Conservation (phyloP, 176 grass and related monocot genomes). For the Triticum aestivum region DNA sequence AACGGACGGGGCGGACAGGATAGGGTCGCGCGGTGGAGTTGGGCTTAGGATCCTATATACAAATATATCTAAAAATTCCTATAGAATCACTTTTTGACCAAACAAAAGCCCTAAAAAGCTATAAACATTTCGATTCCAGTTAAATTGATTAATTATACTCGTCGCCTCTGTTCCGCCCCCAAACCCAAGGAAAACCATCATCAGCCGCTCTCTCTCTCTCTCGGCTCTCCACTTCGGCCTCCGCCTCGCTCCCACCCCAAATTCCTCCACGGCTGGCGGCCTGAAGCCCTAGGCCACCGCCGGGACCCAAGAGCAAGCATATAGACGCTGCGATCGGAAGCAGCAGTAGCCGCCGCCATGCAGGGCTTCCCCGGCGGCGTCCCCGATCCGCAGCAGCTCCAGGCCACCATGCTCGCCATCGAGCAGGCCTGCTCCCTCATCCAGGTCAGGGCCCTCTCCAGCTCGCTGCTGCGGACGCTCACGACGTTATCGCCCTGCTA, state of each 20-base stretch:
- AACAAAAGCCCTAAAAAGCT: not conserved
- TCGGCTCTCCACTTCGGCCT: not conserved
- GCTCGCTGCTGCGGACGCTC: not conserved
- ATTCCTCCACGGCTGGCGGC: constrained; percentile 9
- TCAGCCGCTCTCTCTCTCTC: not conserved
- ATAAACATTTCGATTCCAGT: not conserved
- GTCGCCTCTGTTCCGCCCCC: constrained; percentile 10
- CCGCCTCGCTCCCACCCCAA: constrained; percentile 11
- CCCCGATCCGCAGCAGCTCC: constrained; percentile 65
- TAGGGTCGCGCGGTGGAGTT: no score
- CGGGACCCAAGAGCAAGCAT: constrained; percentile 2
- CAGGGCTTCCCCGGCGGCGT: constrained; percentile 73
- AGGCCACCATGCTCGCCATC: constrained; percentile 79
- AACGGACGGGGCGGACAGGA: no score
- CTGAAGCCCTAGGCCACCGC: constrained; percentile 34
- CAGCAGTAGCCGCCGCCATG: constrained; percentile 42
- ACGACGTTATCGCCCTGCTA: not conserved
- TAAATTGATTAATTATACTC: not conserved
- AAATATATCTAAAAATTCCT: not conserved
- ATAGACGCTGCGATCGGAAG: constrained; percentile 8
- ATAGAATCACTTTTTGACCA: not conserved
- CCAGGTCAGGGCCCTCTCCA: constrained; percentile 45
- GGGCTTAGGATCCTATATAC: no score
- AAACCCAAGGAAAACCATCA: constrained; percentile 19
- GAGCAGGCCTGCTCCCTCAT: constrained; percentile 86